Evolutionary conservation across 768 basidiomycete genomes (phyloP).

Genomic region (Hygrocybe punicea): DNA sequence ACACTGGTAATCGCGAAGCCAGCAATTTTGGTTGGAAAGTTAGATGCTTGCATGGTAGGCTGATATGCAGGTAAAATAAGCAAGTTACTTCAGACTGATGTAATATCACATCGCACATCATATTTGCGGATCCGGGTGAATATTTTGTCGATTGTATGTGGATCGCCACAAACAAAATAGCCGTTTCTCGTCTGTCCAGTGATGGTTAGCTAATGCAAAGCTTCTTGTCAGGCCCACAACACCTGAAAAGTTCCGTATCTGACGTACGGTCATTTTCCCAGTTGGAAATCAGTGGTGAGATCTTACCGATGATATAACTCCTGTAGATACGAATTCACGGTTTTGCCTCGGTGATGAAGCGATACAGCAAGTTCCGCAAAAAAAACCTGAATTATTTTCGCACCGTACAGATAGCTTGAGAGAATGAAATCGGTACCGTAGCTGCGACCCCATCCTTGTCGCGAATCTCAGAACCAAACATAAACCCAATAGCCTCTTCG

Average conservation of each 20-base stretch:
- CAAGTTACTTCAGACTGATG: not conserved
- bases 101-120: constrained; percentile 32
- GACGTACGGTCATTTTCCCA: not conserved
- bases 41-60: constrained; percentile 26
- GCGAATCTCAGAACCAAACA: constrained; percentile 74
- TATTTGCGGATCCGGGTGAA: constrained; percentile 65
- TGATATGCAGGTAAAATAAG: constrained; percentile 2
- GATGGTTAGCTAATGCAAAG: not conserved
- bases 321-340: constrained; percentile 55
- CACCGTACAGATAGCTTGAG: not conserved
- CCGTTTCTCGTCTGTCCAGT: constrained; percentile 66
- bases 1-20: constrained; percentile 58
- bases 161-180: constrained; percentile 74
- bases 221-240: not conserved
- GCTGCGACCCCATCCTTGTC: constrained; percentile 90
- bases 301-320: constrained; percentile 57
- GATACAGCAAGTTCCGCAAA: constrained; percentile 66
- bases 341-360: constrained; percentile 50
- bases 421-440: constrained; percentile 44
- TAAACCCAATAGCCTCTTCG: constrained; percentile 90
- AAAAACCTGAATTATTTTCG: constrained; percentile 42
- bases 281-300: not conserved
- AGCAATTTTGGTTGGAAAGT: constrained; percentile 62
- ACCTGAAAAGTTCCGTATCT: constrained; percentile 69
- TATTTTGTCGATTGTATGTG: constrained; percentile 61